Percentiles rank a stretch among this genome's conserved stretches.
Conservation (phyloP, 2,329 filamentous ascomycete genomes). For the Colletotrichum sp. region DNA sequence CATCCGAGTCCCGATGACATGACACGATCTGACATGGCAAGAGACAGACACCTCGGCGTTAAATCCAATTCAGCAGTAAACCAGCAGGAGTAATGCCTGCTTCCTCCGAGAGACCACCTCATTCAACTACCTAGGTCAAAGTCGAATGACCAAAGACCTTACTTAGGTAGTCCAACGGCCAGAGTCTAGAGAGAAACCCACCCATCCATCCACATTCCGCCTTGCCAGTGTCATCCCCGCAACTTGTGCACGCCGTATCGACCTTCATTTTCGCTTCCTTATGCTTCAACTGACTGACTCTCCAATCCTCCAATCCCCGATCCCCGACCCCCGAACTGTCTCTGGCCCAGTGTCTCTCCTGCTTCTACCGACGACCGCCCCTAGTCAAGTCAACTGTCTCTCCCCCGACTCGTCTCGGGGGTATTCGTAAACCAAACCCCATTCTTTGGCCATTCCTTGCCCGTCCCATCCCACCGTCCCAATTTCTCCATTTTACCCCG, state of each 20-base stretch:
- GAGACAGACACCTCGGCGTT: background rate
- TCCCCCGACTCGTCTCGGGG: background rate
- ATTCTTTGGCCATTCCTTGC: background rate
- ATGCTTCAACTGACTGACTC: background rate
- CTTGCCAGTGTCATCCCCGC: background rate
- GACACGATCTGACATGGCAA: background rate
- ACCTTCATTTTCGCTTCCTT: background rate
- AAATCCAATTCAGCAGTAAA: background rate
- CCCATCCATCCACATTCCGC: background rate
- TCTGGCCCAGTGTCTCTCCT: background rate
- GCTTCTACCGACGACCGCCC: background rate
- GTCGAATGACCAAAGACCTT: background rate
- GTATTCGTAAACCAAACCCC: background rate
- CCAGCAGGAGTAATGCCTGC: background rate
- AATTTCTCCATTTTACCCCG: conserved; percentile 17
- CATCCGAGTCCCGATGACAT: background rate
- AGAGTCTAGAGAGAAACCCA: background rate
- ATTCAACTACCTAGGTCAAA: background rate
- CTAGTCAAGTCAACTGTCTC: background rate
- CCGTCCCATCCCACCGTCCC: background rate
- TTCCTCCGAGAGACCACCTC: background rate
- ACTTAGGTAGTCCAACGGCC: background rate
- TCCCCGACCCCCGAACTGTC: background rate
- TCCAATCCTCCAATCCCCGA: background rate
- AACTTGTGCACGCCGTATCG: background rate